Evolutionary conservation across 305 asterid species (phyloP), one percentile per base, ranked within the genome.

Genomic region (Andrographis paniculata): DNA sequence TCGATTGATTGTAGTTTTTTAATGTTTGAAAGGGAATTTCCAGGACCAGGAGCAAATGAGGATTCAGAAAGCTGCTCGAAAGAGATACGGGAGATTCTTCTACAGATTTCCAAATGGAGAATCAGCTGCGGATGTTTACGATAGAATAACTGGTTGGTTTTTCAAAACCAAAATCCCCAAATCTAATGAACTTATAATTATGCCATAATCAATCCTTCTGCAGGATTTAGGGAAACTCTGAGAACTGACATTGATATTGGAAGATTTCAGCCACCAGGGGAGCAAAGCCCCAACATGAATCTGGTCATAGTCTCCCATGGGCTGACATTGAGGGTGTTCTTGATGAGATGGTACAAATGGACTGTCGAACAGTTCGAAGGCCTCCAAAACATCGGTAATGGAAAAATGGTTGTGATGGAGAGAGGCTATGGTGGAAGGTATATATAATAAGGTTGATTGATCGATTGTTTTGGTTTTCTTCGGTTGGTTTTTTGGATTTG

Each of bases 71-170:
- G 87, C 70, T 17, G 75, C 59, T 1, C 68, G 91, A 20, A 72
- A 70, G 48, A 71, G 63, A 0, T 85, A 81, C 57, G 95, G 95
- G 16, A 81, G 91, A 10, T 85, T 85, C 64, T 85, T 78, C 53
- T 81, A 85, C 48, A 63, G 94, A 52, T 85, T 85, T 61, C 93
- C 94, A 1, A 72, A 84, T 45, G 95, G 93, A 42, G 95, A 84
- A 79, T 84, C 95, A 10, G 93, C 95, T 4, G 95, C 95, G 4
- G 95, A 85, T 60, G 95, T 85, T 27, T 85, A 85, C 58, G 95
- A 84, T 38, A 70, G 94, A 72, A 81, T 85, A 7, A 81, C 95
- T 64, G 93, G 95, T 84, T 13, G 2, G n/a, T n/a, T n/a, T n/a
- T n/a, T n/a, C n/a, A n/a, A n/a, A n/a, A n/a, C n/a, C n/a, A n/a